Conservation (phyloP, 257 asterid genomes). For the Solanum habrochaites region DNA sequence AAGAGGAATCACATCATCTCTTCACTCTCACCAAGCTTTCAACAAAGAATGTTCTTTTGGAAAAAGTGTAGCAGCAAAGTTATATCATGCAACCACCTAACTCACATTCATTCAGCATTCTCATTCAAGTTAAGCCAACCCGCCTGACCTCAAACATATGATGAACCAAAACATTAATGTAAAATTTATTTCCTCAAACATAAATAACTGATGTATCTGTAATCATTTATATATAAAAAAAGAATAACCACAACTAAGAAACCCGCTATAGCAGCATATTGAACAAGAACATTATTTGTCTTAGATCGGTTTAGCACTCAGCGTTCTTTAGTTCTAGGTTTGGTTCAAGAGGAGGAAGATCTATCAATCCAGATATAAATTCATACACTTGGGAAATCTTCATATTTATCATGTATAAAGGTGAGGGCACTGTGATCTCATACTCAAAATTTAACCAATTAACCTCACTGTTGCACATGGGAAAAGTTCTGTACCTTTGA, state of each 20-base stretch:
- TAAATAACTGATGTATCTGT: not conserved
- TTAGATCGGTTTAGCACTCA: not conserved
- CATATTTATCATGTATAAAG: not conserved
- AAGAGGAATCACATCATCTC: not conserved
- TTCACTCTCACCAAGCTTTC: not conserved
- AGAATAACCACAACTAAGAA: not conserved
- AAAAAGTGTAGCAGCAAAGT: not conserved
- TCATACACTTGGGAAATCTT: not conserved
- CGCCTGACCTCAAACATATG: not conserved
- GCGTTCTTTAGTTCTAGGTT: not conserved
- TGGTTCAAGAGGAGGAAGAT: not conserved
- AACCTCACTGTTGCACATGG: not conserved
- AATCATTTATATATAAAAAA: not conserved
- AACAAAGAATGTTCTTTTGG: not conserved
- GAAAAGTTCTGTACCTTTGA: conserved; percentile 14
- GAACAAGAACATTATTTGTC: not conserved
- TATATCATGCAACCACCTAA: not conserved
- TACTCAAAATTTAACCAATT: not conserved
- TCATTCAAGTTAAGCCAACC: not conserved
- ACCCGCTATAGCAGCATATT: not conserved
- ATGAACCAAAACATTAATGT: not conserved
- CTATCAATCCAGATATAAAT: not conserved
- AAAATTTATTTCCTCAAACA: not conserved
- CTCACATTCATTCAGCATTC: not conserved
- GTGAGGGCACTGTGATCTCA: not conserved